Conservation (phyloP, 306 rosid genomes). For the Begonia peltatifolia region DNA sequence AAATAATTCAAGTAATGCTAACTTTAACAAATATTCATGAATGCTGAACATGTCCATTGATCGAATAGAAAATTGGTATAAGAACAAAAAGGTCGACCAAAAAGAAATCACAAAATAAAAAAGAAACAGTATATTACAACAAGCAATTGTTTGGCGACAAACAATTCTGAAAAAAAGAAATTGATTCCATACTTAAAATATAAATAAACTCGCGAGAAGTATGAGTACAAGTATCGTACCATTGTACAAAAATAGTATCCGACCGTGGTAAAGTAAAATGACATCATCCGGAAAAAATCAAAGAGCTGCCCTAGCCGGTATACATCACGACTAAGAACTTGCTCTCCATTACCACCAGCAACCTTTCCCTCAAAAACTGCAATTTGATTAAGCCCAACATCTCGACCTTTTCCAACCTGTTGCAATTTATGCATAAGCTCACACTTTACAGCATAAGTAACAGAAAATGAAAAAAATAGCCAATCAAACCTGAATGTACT, state of each 20-base stretch:
- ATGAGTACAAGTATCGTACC: constrained; percentile 27
- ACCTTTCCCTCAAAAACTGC: constrained; percentile 84
- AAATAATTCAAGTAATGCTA: no score
- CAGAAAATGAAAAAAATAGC: constrained; percentile 5
- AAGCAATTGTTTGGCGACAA: no score
- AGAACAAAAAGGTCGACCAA: no score
- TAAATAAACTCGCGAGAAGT: no score
- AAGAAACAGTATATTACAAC: no score
- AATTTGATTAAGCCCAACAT: constrained; percentile 94
- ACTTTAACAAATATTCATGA: no score
- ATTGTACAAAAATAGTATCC: constrained; percentile 86
- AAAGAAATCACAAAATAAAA: no score
- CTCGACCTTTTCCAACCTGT: constrained; percentile 98
- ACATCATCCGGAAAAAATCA: constrained; percentile 96
- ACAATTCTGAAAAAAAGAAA: no score
- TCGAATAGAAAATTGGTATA: no score
- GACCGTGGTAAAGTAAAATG: constrained; percentile 81
- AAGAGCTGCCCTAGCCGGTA: constrained; percentile 91
- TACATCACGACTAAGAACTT: constrained; percentile 92
- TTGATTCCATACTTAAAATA: no score
- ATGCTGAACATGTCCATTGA: no score
- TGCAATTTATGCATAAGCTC: not conserved
- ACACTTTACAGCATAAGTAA: not conserved
- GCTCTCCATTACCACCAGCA: constrained; percentile 92
- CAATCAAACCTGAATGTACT: constrained; percentile 71